These are phyloP conservation scores for Puccinia hordei DNA, from an alignment of 1,284 basidiomycete species.

Conservation along the genomic window DNA sequence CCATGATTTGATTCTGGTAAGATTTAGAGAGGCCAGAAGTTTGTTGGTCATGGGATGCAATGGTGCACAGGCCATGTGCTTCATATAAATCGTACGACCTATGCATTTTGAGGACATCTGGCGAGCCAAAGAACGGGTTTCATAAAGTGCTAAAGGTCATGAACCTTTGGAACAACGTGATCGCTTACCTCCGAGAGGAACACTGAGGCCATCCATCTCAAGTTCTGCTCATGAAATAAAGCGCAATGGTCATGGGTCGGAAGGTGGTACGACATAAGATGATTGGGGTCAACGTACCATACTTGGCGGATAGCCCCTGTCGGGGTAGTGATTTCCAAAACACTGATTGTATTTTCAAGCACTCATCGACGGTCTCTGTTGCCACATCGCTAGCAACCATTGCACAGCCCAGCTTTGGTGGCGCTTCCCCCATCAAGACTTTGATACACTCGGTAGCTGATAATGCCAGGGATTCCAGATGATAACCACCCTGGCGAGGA, in stretches of 20 bases:
- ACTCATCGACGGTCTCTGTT: conserved; percentile 82
- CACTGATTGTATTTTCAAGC: conserved; percentile 79
- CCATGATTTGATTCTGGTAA: conserved; percentile 78
- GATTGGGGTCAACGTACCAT: conserved; percentile 51
- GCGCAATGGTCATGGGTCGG: neutral
- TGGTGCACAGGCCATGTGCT: conserved; percentile 72
- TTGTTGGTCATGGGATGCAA: conserved; percentile 70
- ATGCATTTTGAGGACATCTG: conserved; percentile 79
- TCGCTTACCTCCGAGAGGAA: conserved; percentile 52
- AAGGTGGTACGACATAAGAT: conserved; percentile 12
- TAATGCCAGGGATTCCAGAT: conserved; percentile 80
- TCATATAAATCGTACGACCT: conserved; percentile 75
- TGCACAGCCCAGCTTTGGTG: conserved; percentile 67
- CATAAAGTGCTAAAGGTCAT: neutral
- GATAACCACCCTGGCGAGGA: conserved; percentile 81
- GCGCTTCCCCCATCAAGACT: conserved; percentile 80
- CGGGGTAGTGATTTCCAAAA: conserved; percentile 87
- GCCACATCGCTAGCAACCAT: conserved; percentile 74
- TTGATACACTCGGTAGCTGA: conserved; percentile 84
- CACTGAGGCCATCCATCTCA: conserved; percentile 53
- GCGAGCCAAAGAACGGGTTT: neutral
- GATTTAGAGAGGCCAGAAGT: conserved; percentile 65
- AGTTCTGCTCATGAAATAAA: conserved; percentile 51
- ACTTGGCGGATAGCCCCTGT: conserved; percentile 55
- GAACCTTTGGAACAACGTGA: neutral